phyloP scores from a whole-genome alignment of 1,284 basidiomycete species.

The Earliella scabrosa region DNA sequence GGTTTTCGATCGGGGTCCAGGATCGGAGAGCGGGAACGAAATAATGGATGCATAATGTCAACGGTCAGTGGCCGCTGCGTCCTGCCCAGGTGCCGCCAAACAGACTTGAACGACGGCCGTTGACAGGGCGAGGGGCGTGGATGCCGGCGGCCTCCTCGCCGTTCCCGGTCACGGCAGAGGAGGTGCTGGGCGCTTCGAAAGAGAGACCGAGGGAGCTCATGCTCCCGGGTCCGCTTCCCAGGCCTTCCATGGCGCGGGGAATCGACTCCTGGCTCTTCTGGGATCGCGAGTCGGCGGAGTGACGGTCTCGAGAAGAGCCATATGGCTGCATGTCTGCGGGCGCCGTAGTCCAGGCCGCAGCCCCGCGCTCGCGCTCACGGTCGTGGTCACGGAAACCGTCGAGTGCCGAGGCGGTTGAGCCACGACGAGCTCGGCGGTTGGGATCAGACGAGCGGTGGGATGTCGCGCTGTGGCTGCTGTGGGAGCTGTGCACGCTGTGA shows the following conservation, averaged over 20 bases:
- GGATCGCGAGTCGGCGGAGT: slow-evolving; percentile 3
- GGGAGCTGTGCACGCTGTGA: neutral
- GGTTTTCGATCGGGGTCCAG: neutral
- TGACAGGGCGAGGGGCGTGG: slow-evolving; percentile 28
- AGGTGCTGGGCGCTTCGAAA: slow-evolving; percentile 20
- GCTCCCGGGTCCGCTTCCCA: slow-evolving; percentile 4
- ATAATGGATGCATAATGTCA: neutral
- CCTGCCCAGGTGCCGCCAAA: slow-evolving; percentile 19
- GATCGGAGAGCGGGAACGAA: neutral
- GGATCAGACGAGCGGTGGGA: slow-evolving; percentile 8
- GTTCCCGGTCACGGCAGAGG: slow-evolving; percentile 23
- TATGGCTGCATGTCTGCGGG: slow-evolving; percentile 15
- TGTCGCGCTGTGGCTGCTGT: neutral
- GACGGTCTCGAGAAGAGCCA: slow-evolving; percentile 8
- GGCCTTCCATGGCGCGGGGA: slow-evolving; percentile 16
- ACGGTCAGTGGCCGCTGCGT: slow-evolving; percentile 13
- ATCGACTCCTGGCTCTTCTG: slow-evolving; percentile 21
- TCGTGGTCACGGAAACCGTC: slow-evolving; percentile 1
- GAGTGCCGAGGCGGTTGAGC: slow-evolving; percentile 8
- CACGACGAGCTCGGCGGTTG: slow-evolving; percentile 10
- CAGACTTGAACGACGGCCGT: slow-evolving; percentile 23
- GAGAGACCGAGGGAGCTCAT: slow-evolving; percentile 19
- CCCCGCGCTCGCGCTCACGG: neutral
- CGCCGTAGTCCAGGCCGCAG: slow-evolving; percentile 4
- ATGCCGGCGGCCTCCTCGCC: slow-evolving; percentile 28